A percentile compares a stretch with the other conserved stretches of the same genome.
Conservation (phyloP, 495 filamentous ascomycete species). For the Neurospora terricola region DNA sequence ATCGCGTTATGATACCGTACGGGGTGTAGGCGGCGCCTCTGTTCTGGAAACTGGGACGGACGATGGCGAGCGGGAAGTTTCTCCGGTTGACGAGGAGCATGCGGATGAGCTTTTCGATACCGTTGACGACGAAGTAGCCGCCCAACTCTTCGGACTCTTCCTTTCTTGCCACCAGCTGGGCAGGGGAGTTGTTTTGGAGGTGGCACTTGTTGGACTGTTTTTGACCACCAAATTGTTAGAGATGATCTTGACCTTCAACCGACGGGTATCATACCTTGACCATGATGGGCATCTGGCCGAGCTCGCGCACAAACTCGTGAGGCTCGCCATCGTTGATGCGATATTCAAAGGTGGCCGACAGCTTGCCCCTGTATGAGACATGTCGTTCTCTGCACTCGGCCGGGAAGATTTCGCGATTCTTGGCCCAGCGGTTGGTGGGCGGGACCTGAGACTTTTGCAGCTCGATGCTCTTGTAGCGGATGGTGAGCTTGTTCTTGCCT, state of each 20-base stretch:
- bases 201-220: slow-evolving; percentile 77
- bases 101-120: slow-evolving; percentile 91
- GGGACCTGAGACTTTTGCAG: slow-evolving; percentile 69
- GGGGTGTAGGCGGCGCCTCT: slow-evolving; percentile 79
- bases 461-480: slow-evolving; percentile 66
- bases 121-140: slow-evolving; percentile 92
- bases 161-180: slow-evolving; percentile 70
- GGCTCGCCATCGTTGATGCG: slow-evolving; percentile 78
- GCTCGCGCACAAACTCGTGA: slow-evolving; percentile 65
- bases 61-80: slow-evolving; percentile 91
- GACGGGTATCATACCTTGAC: slow-evolving; percentile 46
- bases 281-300: slow-evolving; percentile 90
- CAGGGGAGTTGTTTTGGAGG: slow-evolving; percentile 72
- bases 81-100: slow-evolving; percentile 79
- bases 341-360: slow-evolving; percentile 71
- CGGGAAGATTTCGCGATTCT: slow-evolving; percentile 76
- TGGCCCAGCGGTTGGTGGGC: slow-evolving; percentile 65
- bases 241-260: neutral
- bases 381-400: slow-evolving; percentile 92
- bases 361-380: slow-evolving; percentile 79
- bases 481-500: slow-evolving; percentile 58
- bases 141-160: slow-evolving; percentile 91
- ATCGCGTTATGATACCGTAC: slow-evolving; percentile 83
- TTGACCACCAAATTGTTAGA: neutral
- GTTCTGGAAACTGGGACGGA: slow-evolving; percentile 75